phyloP scores from a whole-genome alignment of 768 basidiomycete genomes.

The Boletus pseudopeckii region DNA sequence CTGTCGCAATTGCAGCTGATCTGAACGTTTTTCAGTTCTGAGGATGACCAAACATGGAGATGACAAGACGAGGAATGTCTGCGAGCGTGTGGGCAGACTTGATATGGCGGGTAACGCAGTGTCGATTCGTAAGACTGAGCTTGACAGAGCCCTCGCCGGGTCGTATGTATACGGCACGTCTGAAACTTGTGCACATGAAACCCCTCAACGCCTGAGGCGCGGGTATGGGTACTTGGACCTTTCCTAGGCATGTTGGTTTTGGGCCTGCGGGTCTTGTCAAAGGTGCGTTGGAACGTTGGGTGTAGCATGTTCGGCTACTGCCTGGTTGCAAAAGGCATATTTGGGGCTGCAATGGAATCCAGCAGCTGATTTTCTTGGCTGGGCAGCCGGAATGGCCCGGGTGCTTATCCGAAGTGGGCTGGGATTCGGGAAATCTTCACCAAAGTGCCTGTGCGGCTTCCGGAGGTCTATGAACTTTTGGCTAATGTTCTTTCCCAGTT shows the following conservation, averaged over 20 bases:
- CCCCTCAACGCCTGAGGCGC: too few relatives aligned
- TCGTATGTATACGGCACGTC: too few relatives aligned
- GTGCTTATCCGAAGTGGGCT: too few relatives aligned
- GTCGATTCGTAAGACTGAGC: too few relatives aligned
- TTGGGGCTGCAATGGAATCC: conserved; percentile 1
- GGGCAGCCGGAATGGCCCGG: conserved; percentile 15
- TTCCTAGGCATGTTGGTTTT: conserved; percentile 12
- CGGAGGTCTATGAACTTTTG: too few relatives aligned
- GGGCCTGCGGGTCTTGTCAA: conserved; percentile 13
- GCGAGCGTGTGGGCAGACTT: neutral
- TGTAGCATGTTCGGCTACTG: conserved; percentile 14
- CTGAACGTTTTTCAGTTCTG: neutral
- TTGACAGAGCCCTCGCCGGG: too few relatives aligned
- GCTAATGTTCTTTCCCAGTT: too few relatives aligned
- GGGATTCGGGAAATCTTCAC: neutral
- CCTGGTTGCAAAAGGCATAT: conserved; percentile 4
- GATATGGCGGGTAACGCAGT: too few relatives aligned
- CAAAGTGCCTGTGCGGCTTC: neutral
- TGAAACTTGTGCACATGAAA: too few relatives aligned
- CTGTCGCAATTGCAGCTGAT: too few relatives aligned
- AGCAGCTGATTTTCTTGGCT: conserved; percentile 14
- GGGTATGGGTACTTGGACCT: conserved; percentile 1
- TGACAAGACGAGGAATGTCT: neutral
- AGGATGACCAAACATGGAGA: neutral
- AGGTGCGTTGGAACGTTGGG: neutral